Percentiles rank a stretch among this genome's conserved stretches.
phyloP scores from a whole-genome alignment of 2,329 filamentous ascomycete species.

The Penicillium sp. region DNA sequence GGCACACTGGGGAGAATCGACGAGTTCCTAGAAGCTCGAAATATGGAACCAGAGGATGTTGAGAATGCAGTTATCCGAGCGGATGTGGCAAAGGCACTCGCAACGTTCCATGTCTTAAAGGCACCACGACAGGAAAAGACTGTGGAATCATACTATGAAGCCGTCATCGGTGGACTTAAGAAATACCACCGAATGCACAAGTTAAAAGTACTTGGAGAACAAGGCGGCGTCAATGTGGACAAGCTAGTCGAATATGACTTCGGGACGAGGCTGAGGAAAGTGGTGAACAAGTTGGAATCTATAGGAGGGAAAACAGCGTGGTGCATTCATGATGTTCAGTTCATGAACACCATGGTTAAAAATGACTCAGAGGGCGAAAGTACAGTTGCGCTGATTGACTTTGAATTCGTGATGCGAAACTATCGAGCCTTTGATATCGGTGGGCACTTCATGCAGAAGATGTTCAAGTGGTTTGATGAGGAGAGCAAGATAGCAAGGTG shows the following conservation, averaged over 20 bases:
- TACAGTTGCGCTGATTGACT: constrained; percentile 20
- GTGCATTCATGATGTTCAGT: constrained; percentile 26
- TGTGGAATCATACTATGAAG: constrained; percentile 6
- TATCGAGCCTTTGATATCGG: constrained; percentile 25
- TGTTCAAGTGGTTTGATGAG: constrained; percentile 26
- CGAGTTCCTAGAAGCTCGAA: constrained; percentile 22
- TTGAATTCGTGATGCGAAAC: constrained; percentile 23
- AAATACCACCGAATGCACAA: constrained; percentile 19
- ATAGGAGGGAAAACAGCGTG: constrained; percentile 16
- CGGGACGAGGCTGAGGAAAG: constrained; percentile 8
- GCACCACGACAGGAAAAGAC: constrained; percentile 2
- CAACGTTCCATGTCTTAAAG: constrained; percentile 13
- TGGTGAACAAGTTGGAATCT: constrained; percentile 13
- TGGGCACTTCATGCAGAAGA: constrained; percentile 26
- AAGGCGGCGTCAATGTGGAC: constrained; percentile 22
- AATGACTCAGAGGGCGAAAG: constrained; percentile 16
- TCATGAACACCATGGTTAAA: constrained; percentile 25
- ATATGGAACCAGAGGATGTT: constrained; percentile 20
- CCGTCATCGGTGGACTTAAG: constrained; percentile 9
- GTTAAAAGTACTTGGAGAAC: constrained; percentile 16
- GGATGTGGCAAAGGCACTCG: constrained; percentile 17
- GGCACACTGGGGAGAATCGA: constrained; percentile 20
- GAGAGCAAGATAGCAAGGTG: constrained; percentile 20
- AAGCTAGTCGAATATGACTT: constrained; percentile 23
- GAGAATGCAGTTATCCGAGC: constrained; percentile 19